These are phyloP conservation scores for Apiotrichum porosum DNA, from an alignment of 1,284 basidiomycete species.

Conservation along the genomic window DNA sequence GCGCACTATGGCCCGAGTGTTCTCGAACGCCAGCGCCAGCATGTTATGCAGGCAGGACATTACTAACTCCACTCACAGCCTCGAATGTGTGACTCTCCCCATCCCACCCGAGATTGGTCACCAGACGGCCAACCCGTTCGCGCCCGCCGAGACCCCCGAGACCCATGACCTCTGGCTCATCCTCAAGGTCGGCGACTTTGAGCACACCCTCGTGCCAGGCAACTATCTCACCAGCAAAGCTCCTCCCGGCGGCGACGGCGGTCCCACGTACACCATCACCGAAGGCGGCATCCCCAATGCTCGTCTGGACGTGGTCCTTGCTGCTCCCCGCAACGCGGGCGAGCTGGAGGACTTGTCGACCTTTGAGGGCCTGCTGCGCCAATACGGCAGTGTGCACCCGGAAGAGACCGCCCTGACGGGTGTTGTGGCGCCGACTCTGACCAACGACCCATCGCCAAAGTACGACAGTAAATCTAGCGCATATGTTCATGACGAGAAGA, in stretches of 20 bases:
- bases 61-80: constrained; percentile 18
- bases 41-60: no score
- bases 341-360: constrained; percentile 61
- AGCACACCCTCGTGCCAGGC: constrained; percentile 92
- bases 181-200: constrained; percentile 75
- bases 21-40: no score
- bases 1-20: no score
- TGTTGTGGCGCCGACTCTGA: constrained; percentile 15
- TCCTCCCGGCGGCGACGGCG: constrained; percentile 12
- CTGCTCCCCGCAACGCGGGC: constrained; percentile 1
- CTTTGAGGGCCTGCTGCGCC: constrained; percentile 63
- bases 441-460: background rate
- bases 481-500: constrained; percentile 9
- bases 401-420: constrained; percentile 28
- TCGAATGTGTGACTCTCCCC: constrained; percentile 47
- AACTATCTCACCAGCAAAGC: constrained; percentile 50
- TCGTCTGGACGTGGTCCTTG: constrained; percentile 46
- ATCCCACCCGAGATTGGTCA: constrained; percentile 41
- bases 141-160: constrained; percentile 33
- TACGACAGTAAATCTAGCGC: background rate
- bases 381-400: constrained; percentile 55
- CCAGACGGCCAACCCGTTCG: constrained; percentile 48
- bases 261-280: constrained; percentile 23
- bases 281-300: constrained; percentile 30
- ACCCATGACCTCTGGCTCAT: constrained; percentile 49